These are phyloP conservation scores for Rosa multiflora DNA, from an alignment of 306 rosid species.

Conservation along the genomic window DNA sequence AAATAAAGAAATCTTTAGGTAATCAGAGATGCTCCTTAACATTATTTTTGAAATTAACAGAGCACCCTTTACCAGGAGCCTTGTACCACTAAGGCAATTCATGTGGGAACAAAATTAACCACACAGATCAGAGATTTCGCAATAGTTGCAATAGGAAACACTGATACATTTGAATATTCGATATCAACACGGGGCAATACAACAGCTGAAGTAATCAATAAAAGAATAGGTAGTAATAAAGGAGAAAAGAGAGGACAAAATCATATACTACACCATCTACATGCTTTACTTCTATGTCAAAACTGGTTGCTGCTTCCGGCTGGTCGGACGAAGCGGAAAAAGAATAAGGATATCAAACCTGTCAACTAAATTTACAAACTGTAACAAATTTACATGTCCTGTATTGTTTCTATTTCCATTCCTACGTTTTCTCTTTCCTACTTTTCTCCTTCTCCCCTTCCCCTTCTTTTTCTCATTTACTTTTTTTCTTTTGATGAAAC, in stretches of 20 bases:
- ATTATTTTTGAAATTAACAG: too few species aligned
- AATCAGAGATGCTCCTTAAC: too few species aligned
- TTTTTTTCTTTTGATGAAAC: not conserved
- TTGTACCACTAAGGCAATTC: too few species aligned
- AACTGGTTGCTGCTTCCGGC: conserved; percentile 27
- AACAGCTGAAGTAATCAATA: conserved; percentile 15
- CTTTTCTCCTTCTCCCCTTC: not conserved
- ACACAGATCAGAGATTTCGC: not conserved
- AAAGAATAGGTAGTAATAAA: conserved; percentile 17
- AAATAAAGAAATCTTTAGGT: too few species aligned
- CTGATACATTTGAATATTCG: not conserved
- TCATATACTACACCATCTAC: not conserved
- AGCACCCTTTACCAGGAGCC: too few species aligned
- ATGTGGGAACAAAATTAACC: too few species aligned
- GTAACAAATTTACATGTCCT: conserved; percentile 18
- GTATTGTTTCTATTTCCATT: not conserved
- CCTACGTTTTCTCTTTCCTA: not conserved
- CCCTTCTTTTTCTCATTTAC: not conserved
- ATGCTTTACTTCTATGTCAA: conserved; percentile 9
- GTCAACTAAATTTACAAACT: conserved; percentile 14
- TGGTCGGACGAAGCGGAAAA: conserved; percentile 16
- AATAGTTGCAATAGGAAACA: not conserved
- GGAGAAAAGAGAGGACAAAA: not conserved
- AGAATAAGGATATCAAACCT: conserved; percentile 23
- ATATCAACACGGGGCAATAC: not conserved